Percentiles rank a stretch among this genome's conserved stretches.
phyloP scores from a whole-genome alignment of 2,329 filamentous ascomycete genomes.

The Calonectria ilicicola region DNA sequence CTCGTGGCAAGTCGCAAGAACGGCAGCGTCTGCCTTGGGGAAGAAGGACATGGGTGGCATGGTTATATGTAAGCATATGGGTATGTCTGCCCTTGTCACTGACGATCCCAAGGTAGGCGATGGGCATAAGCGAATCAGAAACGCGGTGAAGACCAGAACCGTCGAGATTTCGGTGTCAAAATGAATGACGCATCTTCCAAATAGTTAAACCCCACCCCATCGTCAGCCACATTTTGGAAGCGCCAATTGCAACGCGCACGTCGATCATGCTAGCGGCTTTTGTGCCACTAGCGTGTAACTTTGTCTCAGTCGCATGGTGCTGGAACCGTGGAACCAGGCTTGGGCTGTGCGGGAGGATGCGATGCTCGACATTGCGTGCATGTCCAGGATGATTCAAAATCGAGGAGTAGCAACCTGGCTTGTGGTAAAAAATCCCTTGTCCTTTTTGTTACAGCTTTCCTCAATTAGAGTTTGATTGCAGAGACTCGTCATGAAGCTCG shows the following conservation, averaged over 20 bases:
- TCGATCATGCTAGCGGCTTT: not conserved
- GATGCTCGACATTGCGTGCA: no score
- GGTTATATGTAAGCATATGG: not conserved
- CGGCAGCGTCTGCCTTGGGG: constrained; percentile 40
- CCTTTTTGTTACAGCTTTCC: no score
- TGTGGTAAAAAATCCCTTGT: no score
- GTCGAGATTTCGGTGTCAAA: not conserved
- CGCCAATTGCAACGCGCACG: not conserved
- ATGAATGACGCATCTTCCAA: not conserved
- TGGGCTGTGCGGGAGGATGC: no score
- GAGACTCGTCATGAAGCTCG: no score
- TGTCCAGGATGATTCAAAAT: no score
- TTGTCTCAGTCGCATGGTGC: no score
- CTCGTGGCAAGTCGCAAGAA: constrained; percentile 35
- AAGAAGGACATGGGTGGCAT: constrained; percentile 32
- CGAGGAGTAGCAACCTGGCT: no score
- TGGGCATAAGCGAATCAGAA: not conserved
- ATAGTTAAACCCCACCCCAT: not conserved
- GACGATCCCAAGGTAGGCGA: not conserved
- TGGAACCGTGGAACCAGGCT: no score
- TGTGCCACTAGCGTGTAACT: no score
- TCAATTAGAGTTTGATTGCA: no score
- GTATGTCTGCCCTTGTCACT: not conserved
- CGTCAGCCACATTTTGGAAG: not conserved
- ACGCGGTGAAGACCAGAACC: not conserved